Conservation (phyloP, 495 filamentous ascomycete species). For the Neurospora sp. region DNA sequence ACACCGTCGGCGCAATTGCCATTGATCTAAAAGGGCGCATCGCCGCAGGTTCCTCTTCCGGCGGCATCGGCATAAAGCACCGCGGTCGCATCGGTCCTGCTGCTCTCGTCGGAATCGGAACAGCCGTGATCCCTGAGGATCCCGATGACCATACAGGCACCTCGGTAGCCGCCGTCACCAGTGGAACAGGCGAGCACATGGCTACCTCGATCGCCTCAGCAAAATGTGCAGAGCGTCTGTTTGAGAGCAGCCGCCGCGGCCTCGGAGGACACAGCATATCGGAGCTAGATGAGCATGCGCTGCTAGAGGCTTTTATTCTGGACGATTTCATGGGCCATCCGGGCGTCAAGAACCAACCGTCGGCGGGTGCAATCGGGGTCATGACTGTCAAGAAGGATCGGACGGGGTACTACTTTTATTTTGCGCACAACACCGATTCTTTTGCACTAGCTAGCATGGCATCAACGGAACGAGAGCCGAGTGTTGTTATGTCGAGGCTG, state of each 20-base stretch:
- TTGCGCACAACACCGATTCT: conserved; percentile 87
- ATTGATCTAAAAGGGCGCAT: conserved; percentile 78
- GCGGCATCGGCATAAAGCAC: conserved; percentile 99
- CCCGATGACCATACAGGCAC: conserved; percentile 46
- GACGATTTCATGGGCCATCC: conserved; percentile 79
- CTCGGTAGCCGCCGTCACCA: conserved; percentile 69
- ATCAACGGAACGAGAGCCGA: conserved; percentile 55
- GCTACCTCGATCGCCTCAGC: conserved; percentile 77
- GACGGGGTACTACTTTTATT: conserved; percentile 65
- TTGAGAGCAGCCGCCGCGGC: conserved; percentile 49
- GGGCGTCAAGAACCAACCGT: conserved; percentile 59
- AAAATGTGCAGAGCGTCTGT: conserved; percentile 67
- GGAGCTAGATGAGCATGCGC: conserved; percentile 57
- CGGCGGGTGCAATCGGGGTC: conserved; percentile 69
- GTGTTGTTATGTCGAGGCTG: conserved; percentile 74
- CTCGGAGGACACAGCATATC: conserved; percentile 47
- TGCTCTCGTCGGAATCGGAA: conserved; percentile 83
- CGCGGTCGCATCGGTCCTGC: conserved; percentile 83
- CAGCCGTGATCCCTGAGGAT: conserved; percentile 63
- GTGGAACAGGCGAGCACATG: conserved; percentile 96
- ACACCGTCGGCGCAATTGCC: conserved; percentile 92
- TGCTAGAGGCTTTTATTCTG: conserved; percentile 59
- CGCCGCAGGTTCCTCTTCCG: conserved; percentile 93
- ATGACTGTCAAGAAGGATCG: conserved; percentile 70
- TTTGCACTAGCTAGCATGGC: conserved; percentile 87